Conservation (phyloP, 371 early-diverging fungal species). For the Mucor circinelloides region DNA sequence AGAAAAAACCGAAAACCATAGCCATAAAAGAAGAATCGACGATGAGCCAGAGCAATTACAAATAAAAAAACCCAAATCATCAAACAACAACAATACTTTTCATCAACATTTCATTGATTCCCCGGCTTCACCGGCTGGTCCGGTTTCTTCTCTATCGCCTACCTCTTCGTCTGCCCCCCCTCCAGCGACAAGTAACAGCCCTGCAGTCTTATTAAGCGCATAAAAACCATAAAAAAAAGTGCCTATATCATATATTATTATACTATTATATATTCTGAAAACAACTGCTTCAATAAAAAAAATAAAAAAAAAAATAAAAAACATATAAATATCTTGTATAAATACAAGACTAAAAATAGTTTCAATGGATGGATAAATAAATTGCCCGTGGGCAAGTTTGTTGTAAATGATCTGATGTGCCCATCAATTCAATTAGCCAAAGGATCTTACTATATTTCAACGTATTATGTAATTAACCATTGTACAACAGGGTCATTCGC, state of each 20-base stretch:
- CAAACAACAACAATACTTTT: not conserved
- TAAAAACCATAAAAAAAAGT: not conserved
- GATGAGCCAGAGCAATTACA: not conserved
- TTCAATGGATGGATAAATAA: not conserved
- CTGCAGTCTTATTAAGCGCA: conserved; percentile 31
- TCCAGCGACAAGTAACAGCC: conserved; percentile 5
- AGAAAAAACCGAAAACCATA: not conserved
- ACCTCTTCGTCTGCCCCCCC: conserved; percentile 14
- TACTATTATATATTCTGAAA: not conserved
- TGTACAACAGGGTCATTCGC: not conserved
- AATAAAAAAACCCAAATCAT: conserved; percentile 8
- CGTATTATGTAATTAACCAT: not conserved
- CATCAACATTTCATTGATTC: conserved; percentile 19
- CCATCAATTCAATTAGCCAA: not conserved
- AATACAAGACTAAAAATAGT: not conserved
- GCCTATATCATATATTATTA: not conserved
- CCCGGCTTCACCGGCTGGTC: conserved; percentile 33
- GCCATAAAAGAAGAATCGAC: not conserved
- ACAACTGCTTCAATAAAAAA: not conserved
- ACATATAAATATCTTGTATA: not conserved
- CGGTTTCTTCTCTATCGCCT: conserved; percentile 21
- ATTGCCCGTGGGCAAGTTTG: not conserved
- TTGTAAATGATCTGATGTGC: not conserved
- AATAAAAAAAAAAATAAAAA: not conserved
- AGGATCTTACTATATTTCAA: not conserved